Conservation (phyloP, 2,329 filamentous ascomycete species). For the Neonectria hederae region DNA sequence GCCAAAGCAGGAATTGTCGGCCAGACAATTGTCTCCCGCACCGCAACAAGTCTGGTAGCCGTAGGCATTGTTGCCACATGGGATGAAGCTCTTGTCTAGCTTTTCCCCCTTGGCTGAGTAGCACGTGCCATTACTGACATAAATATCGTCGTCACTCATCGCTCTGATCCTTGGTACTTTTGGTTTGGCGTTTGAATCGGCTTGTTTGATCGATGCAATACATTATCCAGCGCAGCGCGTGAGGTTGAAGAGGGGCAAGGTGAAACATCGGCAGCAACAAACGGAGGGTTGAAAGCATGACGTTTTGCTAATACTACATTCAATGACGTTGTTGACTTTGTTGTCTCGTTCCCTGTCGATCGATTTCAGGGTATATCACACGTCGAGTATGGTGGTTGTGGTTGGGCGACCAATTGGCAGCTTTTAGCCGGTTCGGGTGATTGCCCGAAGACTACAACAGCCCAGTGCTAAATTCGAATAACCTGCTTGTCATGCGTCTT, state of each 20-base stretch:
- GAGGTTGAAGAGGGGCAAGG: background rate
- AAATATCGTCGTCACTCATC: background rate
- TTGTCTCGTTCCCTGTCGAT: background rate
- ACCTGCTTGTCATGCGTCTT: slow-evolving; percentile 74
- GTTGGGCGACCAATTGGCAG: background rate
- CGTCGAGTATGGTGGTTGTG: background rate
- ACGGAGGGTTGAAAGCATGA: background rate
- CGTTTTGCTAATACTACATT: background rate
- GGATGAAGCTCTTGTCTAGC: background rate
- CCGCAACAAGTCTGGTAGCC: background rate
- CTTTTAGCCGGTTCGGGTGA: background rate
- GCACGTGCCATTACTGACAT: background rate
- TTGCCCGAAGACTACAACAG: slow-evolving; percentile 12
- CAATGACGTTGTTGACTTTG: background rate
- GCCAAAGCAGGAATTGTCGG: background rate
- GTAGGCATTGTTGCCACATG: background rate
- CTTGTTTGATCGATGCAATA: background rate
- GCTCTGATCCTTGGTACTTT: background rate
- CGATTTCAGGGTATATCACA: background rate
- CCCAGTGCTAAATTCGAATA: slow-evolving; percentile 19
- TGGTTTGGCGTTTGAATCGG: background rate
- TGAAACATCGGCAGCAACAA: background rate
- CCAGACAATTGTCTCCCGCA: background rate
- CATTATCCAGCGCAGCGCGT: background rate
- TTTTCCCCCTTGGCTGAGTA: background rate